Conservation (phyloP, 1,284 basidiomycete genomes). For the Trichosporon inkin region DNA sequence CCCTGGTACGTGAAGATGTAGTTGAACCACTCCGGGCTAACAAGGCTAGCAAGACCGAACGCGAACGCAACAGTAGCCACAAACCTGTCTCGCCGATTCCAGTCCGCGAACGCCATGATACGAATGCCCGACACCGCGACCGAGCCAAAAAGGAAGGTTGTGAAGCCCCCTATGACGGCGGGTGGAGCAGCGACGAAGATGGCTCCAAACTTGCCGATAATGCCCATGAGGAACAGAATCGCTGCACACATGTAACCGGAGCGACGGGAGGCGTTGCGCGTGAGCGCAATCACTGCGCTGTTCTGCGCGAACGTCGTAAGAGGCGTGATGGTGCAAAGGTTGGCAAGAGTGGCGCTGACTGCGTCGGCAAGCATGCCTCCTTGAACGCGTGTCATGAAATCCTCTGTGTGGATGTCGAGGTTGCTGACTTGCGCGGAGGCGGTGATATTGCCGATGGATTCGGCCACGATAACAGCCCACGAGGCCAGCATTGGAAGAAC, state of each 20-base stretch:
- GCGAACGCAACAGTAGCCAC: constrained; percentile 64
- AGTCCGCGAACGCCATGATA: constrained; percentile 64
- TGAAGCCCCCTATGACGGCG: constrained; percentile 30
- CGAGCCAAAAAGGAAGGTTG: constrained; percentile 46
- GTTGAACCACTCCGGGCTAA: constrained; percentile 45
- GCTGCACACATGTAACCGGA: constrained; percentile 34
- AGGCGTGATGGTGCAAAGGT: constrained; percentile 32
- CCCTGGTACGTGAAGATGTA: constrained; percentile 47
- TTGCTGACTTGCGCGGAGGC: constrained; percentile 29
- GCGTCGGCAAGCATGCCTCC: constrained; percentile 37
- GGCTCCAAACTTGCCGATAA: constrained; percentile 34
- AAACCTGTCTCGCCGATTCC: constrained; percentile 71
- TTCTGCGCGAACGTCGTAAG: constrained; percentile 39
- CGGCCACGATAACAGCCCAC: constrained; percentile 33
- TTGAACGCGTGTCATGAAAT: constrained; percentile 30
- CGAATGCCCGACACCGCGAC: constrained; percentile 61
- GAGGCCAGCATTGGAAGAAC: constrained; percentile 35
- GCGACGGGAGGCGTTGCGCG: constrained; percentile 31
- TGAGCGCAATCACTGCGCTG: constrained; percentile 36
- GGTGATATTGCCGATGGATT: constrained; percentile 36
- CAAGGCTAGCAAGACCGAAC: constrained; percentile 65
- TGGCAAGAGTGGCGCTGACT: constrained; percentile 29
- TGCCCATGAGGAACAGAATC: constrained; percentile 34
- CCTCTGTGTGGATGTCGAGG: constrained; percentile 25
- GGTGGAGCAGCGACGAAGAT: constrained; percentile 33